Conservation (phyloP, 441 rosid genomes). For the Kokia cookei region DNA sequence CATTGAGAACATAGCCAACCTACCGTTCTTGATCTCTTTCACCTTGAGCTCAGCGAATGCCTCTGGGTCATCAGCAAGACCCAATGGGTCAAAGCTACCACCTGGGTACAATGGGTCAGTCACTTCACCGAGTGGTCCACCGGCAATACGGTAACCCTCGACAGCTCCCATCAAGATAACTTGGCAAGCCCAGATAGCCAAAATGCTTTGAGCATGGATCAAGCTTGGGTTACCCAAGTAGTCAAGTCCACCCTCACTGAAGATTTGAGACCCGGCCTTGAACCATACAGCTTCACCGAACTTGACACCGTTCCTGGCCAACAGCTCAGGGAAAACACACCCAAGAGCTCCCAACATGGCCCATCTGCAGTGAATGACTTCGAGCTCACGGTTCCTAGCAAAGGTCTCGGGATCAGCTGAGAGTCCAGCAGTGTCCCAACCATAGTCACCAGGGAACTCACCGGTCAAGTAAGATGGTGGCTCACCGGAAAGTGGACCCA, state of each 20-base stretch:
- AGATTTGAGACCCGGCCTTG: conserved; percentile 80
- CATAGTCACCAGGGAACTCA: conserved; percentile 69
- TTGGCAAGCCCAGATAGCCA: conserved; percentile 74
- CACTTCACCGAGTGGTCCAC: conserved; percentile 65
- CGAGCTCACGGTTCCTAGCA: conserved; percentile 77
- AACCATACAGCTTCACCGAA: conserved; percentile 84
- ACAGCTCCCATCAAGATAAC: conserved; percentile 69
- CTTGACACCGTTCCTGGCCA: conserved; percentile 66
- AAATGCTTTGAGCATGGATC: conserved; percentile 68
- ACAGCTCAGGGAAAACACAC: conserved; percentile 72
- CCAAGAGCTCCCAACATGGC: conserved; percentile 82
- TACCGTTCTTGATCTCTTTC: conserved; percentile 70
- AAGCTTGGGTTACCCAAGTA: conserved; percentile 76
- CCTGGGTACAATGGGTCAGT: conserved; percentile 63
- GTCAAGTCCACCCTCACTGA: conserved; percentile 76
- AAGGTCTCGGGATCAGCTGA: conserved; percentile 83
- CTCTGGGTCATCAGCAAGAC: conserved; percentile 66
- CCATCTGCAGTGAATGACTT: conserved; percentile 75
- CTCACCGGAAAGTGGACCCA: conserved; percentile 53
- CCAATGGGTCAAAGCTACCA: conserved; percentile 77
- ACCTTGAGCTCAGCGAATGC: conserved; percentile 75
- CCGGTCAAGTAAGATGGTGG: conserved; percentile 50
- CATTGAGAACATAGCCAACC: conserved; percentile 79
- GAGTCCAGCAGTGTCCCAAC: conserved; percentile 86
- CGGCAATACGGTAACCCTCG: conserved; percentile 69